Evolutionary conservation across 371 early-diverging fungal genomes (phyloP), one percentile per base, ranked within the genome.

Genomic region (Dentiscutata heterogama): DNA sequence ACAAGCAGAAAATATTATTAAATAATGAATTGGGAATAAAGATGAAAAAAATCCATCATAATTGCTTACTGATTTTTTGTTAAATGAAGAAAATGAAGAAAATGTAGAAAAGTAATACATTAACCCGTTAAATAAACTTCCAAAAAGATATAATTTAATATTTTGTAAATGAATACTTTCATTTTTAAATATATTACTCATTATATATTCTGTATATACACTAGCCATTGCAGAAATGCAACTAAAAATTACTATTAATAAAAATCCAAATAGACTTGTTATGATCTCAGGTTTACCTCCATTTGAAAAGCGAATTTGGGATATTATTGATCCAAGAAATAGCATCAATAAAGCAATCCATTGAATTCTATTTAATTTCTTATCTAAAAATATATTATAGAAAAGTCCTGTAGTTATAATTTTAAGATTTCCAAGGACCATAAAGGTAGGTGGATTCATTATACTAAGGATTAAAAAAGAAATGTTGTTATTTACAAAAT

Each of bases 131-230:
- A 86, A 86, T 50, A 86, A 78, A 61, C 83, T 84, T 22, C 86
- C 86, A 82, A 86, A 86, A 82, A 85, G 82, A 74, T 86, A 86
- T 16, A 86, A 72, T 76, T 86, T 86, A 78, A 85, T 85, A 73
- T 86, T 86, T 51, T 86, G 86, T 7, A 85, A 60, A 83, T 86
- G 85, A n/a, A 86, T 86, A 25, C 85, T 85, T 77, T 86, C 86
- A n/a, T 82, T 70, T 1, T 82, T 83, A 42, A 86, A 86, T 31
- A 80, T 82, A 29, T 86, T 84, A 63, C 85, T 85, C 86, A 86
- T 86, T 82, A 86, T 85, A 76, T 85, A 86, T 63, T 86, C 86
- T 25, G 86, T 85, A 29, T 84, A 86, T 2, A 86, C 86, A 14
- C 85, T 80, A 5, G 86, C 86, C 11, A 78, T 79, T 0, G 85